Evolutionary conservation across 148 eudicot species (phyloP).

Genomic region (Oxyria digyna): DNA sequence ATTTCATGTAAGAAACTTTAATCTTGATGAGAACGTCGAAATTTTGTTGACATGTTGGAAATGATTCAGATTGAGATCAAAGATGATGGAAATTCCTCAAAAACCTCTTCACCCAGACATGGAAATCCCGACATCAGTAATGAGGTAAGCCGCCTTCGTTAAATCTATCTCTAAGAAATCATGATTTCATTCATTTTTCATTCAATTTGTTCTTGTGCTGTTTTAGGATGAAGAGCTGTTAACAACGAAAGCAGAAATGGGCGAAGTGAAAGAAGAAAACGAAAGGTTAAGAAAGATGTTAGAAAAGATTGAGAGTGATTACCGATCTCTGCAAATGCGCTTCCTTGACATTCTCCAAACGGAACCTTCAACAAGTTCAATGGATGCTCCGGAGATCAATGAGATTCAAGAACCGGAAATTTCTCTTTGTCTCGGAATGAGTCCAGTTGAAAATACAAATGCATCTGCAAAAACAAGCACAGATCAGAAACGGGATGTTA

Average conservation of each 20-base stretch:
- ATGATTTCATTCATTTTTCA: too few relatives aligned
- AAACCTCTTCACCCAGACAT: background rate
- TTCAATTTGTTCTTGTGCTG: too few relatives aligned
- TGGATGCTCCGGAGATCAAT: background rate
- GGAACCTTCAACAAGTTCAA: conserved; percentile 16
- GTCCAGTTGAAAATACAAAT: conserved; percentile 10
- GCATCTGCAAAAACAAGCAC: conserved; percentile 14
- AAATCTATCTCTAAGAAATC: too few relatives aligned
- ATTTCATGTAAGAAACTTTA: background rate
- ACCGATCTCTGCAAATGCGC: conserved; percentile 34
- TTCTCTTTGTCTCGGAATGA: conserved; percentile 52
- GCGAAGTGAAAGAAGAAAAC: conserved; percentile 47
- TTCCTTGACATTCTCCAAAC: conserved; percentile 22
- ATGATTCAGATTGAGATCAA: background rate
- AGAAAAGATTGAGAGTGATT: conserved; percentile 37
- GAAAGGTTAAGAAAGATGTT: conserved; percentile 34
- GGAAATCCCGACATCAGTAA: background rate
- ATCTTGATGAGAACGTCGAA: background rate
- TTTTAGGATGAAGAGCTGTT: conserved; percentile 38
- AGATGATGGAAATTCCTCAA: conserved; percentile 1
- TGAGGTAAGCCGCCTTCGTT: conserved; percentile 3
- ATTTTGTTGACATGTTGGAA: too few relatives aligned
- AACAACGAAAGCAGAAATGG: conserved; percentile 36
- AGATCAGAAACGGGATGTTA: conserved; percentile 11
- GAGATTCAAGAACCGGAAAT: conserved; percentile 35